Conservation (phyloP, 2,329 filamentous ascomycete species). For the Xylariaceae sp. region DNA sequence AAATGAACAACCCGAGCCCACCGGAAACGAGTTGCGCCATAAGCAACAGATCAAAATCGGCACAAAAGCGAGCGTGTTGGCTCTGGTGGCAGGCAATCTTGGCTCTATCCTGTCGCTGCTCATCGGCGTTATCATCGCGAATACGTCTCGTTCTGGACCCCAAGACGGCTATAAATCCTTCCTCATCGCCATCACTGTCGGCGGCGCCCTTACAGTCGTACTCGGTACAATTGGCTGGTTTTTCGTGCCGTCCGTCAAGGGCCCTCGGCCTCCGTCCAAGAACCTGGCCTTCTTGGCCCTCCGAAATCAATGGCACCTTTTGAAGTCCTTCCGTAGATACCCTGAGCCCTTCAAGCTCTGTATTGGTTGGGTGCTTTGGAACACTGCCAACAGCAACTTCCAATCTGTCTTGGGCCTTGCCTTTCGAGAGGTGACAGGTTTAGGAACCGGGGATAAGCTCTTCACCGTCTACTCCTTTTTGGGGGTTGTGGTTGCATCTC, state of each 20-base stretch:
- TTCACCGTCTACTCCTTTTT: slow-evolving; percentile 17
- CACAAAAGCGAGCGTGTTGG: slow-evolving; percentile 12
- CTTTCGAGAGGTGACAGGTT: slow-evolving; percentile 13
- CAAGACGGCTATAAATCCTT: slow-evolving; percentile 13
- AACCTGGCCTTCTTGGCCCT: slow-evolving; percentile 14
- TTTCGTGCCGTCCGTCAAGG: slow-evolving; percentile 12
- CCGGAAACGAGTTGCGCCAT: slow-evolving; percentile 7
- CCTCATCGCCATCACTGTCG: slow-evolving; percentile 15
- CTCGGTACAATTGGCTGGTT: slow-evolving; percentile 15
- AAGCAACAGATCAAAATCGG: slow-evolving; percentile 13
- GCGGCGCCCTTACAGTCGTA: slow-evolving; percentile 9
- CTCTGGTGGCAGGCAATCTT: slow-evolving; percentile 15
- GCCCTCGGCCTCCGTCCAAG: slow-evolving; percentile 8
- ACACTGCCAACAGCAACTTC: slow-evolving; percentile 16
- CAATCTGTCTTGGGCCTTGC: slow-evolving; percentile 10
- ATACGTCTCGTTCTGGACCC: slow-evolving; percentile 7
- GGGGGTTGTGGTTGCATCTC: slow-evolving; percentile 7
- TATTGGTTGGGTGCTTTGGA: slow-evolving; percentile 18
- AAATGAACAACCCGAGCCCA: neutral
- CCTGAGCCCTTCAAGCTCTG: slow-evolving; percentile 19
- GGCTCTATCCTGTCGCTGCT: slow-evolving; percentile 12
- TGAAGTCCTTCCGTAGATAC: slow-evolving; percentile 12
- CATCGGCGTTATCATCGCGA: slow-evolving; percentile 15
- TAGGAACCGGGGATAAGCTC: slow-evolving; percentile 9
- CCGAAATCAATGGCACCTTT: slow-evolving; percentile 9